Percentiles rank a stretch among this genome's conserved stretches.
Evolutionary conservation across 352 stramenopile genomes (phyloP).

Genomic region (Phytopythium boreale): DNA sequence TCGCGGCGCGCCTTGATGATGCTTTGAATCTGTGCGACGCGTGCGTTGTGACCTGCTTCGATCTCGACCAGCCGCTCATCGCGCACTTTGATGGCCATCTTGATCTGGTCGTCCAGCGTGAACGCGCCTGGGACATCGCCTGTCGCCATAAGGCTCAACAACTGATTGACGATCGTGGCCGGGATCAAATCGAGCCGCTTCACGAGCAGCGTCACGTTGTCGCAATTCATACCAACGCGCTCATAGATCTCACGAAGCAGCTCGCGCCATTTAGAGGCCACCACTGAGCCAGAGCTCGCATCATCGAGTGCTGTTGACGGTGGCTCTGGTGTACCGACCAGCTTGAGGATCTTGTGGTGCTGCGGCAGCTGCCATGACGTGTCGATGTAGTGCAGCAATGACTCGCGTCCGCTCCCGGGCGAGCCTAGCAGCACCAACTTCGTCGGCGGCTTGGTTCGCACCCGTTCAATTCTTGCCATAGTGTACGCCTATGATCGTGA

Average conservation of each 20-base stretch:
- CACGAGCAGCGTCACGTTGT: conserved; percentile 56
- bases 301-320: not conserved
- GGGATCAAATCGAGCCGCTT: conserved; percentile 47
- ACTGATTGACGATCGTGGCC: conserved; percentile 25
- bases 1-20: conserved; percentile 30
- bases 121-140: conserved; percentile 62
- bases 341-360: conserved; percentile 7
- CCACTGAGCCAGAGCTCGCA: not conserved
- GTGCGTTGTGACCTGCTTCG: conserved; percentile 28
- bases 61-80: conserved; percentile 62
- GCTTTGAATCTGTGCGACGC: conserved; percentile 28
- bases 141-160: conserved; percentile 46
- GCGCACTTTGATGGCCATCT: conserved; percentile 49
- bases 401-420: conserved; percentile 25
- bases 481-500: conserved; percentile 21
- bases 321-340: not conserved
- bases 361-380: conserved; percentile 12
- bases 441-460: conserved; percentile 30
- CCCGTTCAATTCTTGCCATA: conserved; percentile 39
- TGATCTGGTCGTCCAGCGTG: conserved; percentile 62
- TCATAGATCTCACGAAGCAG: conserved; percentile 48
- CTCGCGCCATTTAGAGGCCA: conserved; percentile 31
- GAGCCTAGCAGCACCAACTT: conserved; percentile 34
- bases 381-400: conserved; percentile 40
- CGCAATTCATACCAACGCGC: conserved; percentile 45